Base-by-base conservation (phyloP, 1,139 yeast species). In the Candida sanyaensis region DNA sequence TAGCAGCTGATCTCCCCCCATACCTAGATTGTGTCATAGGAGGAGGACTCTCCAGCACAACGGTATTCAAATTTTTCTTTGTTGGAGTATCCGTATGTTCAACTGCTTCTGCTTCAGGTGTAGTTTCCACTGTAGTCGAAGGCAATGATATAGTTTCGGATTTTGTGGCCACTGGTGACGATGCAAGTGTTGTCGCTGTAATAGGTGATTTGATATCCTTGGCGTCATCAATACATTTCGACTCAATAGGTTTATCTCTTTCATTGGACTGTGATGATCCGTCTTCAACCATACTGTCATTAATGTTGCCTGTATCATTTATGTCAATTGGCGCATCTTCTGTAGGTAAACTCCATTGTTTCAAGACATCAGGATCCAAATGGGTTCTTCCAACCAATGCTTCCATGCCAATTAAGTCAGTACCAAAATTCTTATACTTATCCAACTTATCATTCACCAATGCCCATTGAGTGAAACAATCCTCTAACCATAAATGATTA, bases 401-500 rank as follows among this genome's bases (percentile, higher is more conserved):
- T 32, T 76, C 74, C 46, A 79, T 60, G 2, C 68, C 66, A 23
- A 58, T 52, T 4, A 69, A 57, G 24, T 64, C 68, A 37, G 71
- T 65, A 3, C 83, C 83, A 45, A 80, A 68, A 46, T 72, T 70
- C 23, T 75, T 65, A 60, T 76, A 86, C 36, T 79, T 70, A 3
- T 77, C 70, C 12, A 63, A 59, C 1, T 72, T 59, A 21, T 66
- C 71, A 41, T 82, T 79, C 55, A 80, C 72, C 5, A 75, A 56
- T 41, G 65, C 64, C 92, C 95, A 86, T 41, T 74, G 65, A 0
- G 84, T 73, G 60, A 75, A 87, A 45, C 88, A 78, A 50, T 88
- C 95, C 61, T 93, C 98, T n/a, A 93, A 67, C 99, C 99, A 93
- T 17, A 85, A 60, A 63, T 89, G 96, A 59, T 87, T 91, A 0